Evolutionary conservation across 208 protist species (phyloP), one percentile per base, ranked within the genome.

Genomic region (Phytomonas francai): DNA sequence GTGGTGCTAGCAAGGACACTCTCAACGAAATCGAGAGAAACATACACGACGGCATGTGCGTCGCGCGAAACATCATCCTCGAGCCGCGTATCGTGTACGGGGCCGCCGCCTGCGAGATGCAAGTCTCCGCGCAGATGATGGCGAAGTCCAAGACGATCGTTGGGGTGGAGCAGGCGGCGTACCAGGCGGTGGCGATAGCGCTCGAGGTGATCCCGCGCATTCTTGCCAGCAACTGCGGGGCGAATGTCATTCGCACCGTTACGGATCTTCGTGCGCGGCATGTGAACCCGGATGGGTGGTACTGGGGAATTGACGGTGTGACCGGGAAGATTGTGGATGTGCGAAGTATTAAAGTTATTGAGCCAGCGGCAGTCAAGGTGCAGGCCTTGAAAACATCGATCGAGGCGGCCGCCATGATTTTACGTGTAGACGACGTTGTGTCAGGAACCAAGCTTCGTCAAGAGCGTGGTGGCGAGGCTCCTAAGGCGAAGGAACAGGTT

Each of bases 11-110:
- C 77, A 99, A 99, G 85, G 98, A 99, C 81, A 94, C 99, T n/a
- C 91, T 99, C 27, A 99, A 99, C 72, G 99, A 99, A 88, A 96
- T 99, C 76, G 97, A 99, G 86, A 87, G 98, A 70, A 99, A 99
- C 85, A 80, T 99, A 22, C 91, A 98, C 56, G 99, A 99, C 77
- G 99, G 98, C 39, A 98, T 99, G 92, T 93, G 92, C 80, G 98
- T 99, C 19, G 97, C 97, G 25, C 90, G 97, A 57, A 99, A 99
- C 85, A 92, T 99, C 36, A 81, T 99, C 63, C 73, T 98, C 28
- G 95, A 99, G 65, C 98, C 99, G 28, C 83, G 89, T 61, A 82
- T 99, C 27, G 88, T 99, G 16, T 98, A 98, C 69, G 99, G 99
- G 68, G 99, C 98, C 34, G 99, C 98, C 67, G 97, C 98, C 32